Conservation (phyloP, 441 rosid species). For the Pelargonium australe region DNA sequence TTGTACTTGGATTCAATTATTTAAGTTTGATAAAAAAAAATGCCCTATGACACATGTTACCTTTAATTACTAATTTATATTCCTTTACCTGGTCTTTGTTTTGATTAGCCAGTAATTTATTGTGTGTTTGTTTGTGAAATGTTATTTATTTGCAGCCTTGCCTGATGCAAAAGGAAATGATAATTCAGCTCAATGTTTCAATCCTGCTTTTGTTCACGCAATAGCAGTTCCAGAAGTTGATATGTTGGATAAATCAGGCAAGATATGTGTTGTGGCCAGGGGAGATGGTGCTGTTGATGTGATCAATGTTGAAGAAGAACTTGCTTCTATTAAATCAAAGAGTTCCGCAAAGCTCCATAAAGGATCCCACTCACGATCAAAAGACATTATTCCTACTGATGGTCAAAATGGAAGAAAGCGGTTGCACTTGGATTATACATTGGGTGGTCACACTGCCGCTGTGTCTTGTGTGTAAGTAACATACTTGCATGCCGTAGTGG, state of each 20-base stretch:
- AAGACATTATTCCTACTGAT: slow-evolving; percentile 22
- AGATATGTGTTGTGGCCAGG: slow-evolving; percentile 65
- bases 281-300: slow-evolving; percentile 80
- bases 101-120: not conserved
- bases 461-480: slow-evolving; percentile 49
- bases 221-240: slow-evolving; percentile 70
- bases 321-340: slow-evolving; percentile 35
- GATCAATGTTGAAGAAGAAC: slow-evolving; percentile 61
- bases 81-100: not conserved
- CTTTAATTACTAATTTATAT: no score
- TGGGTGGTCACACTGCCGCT: slow-evolving; percentile 79
- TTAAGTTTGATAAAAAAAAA: no score
- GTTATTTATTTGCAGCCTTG: slow-evolving; percentile 37
- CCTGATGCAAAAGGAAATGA: slow-evolving; percentile 32
- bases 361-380: slow-evolving; percentile 47
- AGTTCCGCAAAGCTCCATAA: slow-evolving; percentile 35
- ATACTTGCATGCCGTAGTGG: no score
- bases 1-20: no score
- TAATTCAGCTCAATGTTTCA: slow-evolving; percentile 53
- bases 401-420: slow-evolving; percentile 34
- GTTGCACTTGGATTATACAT: slow-evolving; percentile 64
- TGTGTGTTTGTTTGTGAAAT: not conserved
- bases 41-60: no score
- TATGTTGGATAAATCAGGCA: slow-evolving; percentile 55
- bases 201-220: slow-evolving; percentile 90